Conservation (phyloP, 2,329 filamentous ascomycete genomes). For the Didymella pomorum region DNA sequence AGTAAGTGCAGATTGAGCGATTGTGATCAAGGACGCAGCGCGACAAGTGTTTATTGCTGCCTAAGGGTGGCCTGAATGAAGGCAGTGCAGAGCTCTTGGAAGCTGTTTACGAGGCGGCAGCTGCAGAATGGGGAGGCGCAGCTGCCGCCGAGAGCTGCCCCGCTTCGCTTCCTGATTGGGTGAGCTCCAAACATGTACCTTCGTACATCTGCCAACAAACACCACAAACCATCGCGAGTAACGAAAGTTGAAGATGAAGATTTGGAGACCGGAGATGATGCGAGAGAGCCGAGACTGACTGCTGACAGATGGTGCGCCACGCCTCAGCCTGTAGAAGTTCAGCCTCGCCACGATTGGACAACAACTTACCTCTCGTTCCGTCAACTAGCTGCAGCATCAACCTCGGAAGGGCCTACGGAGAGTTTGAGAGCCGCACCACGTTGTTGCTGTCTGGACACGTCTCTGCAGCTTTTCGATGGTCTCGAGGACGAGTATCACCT, state of each 20-base stretch:
- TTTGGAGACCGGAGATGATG: not conserved
- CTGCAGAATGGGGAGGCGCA: slow-evolving; percentile 10
- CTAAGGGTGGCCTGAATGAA: slow-evolving; percentile 19
- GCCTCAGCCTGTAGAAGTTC: not conserved
- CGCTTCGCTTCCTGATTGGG: slow-evolving; percentile 14
- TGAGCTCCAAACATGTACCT: slow-evolving; percentile 1
- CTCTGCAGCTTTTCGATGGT: not conserved
- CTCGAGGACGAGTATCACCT: not conserved
- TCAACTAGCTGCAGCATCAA: not conserved
- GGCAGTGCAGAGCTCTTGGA: slow-evolving; percentile 17
- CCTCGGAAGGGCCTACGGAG: slow-evolving; percentile 13
- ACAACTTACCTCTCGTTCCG: not conserved
- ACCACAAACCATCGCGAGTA: not conserved
- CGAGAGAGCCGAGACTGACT: not conserved
- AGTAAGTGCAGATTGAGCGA: not conserved
- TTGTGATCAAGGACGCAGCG: not conserved
- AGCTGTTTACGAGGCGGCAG: slow-evolving; percentile 17
- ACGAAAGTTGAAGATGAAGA: not conserved
- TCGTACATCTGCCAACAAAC: not conserved
- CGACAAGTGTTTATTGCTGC: slow-evolving; percentile 9
- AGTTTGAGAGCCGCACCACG: not conserved
- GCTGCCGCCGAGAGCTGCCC: slow-evolving; percentile 17
- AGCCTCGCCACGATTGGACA: not conserved
- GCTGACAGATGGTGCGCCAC: slow-evolving; percentile 1
- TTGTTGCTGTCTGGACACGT: not conserved